A percentile compares a stretch with the other conserved stretches of the same genome.
These are phyloP conservation scores for Meyerozyma guilliermondii DNA, from an alignment of 1,139 yeast species.

Conservation along the genomic window DNA sequence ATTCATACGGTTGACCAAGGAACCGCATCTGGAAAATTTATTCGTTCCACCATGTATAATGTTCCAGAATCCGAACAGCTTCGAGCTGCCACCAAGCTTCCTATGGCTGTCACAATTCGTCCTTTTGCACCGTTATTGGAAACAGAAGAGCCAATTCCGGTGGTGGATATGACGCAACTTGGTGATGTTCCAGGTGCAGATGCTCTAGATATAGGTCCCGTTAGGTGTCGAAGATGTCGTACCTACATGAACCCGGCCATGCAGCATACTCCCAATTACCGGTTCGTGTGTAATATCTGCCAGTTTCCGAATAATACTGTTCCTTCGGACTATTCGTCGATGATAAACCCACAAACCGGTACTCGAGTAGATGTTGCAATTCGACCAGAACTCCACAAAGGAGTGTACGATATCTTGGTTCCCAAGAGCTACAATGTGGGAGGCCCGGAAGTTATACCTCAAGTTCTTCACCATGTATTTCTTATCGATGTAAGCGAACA, in stretches of 20 bases:
- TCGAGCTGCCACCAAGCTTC: conserved; percentile 68
- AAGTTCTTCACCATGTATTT: conserved; percentile 65
- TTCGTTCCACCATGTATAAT: conserved; percentile 76
- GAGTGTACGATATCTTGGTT: conserved; percentile 82
- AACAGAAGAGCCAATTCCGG: conserved; percentile 58
- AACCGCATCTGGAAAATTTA: conserved; percentile 72
- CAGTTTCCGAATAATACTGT: conserved; percentile 64
- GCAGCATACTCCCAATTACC: conserved; percentile 61
- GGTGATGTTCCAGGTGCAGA: conserved; percentile 21
- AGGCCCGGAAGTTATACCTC: conserved; percentile 21
- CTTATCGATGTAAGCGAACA: conserved; percentile 70
- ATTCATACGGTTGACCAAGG: conserved; percentile 77
- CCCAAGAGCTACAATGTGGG: conserved; percentile 65
- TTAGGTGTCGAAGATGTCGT: conserved; percentile 88
- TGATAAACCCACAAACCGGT: conserved; percentile 54
- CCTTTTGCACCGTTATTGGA: conserved; percentile 69
- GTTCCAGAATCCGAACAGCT: conserved; percentile 74
- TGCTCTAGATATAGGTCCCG: conserved; percentile 54
- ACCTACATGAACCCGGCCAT: conserved; percentile 84
- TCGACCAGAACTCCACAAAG: conserved; percentile 75
- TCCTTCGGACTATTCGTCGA: conserved; percentile 63
- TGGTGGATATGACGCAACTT: conserved; percentile 47
- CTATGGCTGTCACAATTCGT: conserved; percentile 72
- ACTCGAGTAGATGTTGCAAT: conserved; percentile 57
- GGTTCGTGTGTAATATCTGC: conserved; percentile 83